Evolutionary conservation across 345 rosid species (phyloP).

Genomic region (Limnanthes douglasii): DNA sequence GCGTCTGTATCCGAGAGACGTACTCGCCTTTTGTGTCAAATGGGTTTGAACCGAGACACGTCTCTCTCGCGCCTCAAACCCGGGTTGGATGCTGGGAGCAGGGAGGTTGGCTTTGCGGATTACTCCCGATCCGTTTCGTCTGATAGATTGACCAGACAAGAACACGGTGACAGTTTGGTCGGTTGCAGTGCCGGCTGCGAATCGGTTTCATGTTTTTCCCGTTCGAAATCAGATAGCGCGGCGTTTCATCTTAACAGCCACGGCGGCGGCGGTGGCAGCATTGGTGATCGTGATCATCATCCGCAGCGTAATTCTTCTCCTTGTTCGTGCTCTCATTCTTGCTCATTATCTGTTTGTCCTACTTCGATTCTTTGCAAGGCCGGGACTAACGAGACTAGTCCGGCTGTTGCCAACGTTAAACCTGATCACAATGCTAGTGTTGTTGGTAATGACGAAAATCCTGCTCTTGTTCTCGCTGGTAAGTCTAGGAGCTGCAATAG

Average conservation of each 20-base stretch:
- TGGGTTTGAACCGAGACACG: conserved; percentile 51
- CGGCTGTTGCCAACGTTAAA: no score
- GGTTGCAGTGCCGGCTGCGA: background rate
- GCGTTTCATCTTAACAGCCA: no score
- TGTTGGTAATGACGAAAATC: no score
- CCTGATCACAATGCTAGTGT: no score
- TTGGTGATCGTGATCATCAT: conserved; percentile 12
- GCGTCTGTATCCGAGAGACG: conserved; percentile 67
- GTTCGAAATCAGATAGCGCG: conserved; percentile 35
- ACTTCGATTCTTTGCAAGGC: no score
- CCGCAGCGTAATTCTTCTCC: conserved; percentile 15
- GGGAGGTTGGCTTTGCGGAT: conserved; percentile 14
- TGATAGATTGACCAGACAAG: conserved; percentile 14
- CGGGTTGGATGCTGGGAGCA: conserved; percentile 16
- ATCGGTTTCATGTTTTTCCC: background rate
- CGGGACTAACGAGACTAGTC: no score
- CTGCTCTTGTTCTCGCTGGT: no score
- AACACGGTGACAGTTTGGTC: conserved; percentile 9
- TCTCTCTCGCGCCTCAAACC: conserved; percentile 21
- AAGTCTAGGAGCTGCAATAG: no score
- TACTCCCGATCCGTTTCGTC: conserved; percentile 25
- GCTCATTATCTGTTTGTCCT: no score
- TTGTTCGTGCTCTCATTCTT: conserved; percentile 21
- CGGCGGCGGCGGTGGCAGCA: no score
- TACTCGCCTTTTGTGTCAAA: conserved; percentile 34